phyloP scores from a whole-genome alignment of 2,329 filamentous ascomycete species.

The Hypoxylon sp. region DNA sequence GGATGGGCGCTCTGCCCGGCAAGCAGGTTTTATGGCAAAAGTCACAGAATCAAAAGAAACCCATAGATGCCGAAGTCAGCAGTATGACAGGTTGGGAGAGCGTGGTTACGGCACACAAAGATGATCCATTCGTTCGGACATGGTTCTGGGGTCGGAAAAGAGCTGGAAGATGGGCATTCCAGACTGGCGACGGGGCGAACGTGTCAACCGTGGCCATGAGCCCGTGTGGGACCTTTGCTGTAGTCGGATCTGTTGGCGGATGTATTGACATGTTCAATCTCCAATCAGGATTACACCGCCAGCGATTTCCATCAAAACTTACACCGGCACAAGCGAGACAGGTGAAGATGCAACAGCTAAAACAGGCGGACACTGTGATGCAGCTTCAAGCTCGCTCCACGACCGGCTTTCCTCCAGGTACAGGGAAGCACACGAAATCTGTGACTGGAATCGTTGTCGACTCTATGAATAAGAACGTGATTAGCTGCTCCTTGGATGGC shows the following conservation, averaged over 20 bases:
- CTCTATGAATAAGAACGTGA: conserved; percentile 86
- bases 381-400: conserved; percentile 66
- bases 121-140: conserved; percentile 87
- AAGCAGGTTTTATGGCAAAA: conserved; percentile 89
- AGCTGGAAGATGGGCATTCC: conserved; percentile 92
- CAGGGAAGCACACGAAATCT: conserved; percentile 83
- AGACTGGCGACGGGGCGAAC: conserved; percentile 85
- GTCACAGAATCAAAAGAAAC: conserved; percentile 72
- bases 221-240: conserved; percentile 91
- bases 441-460: conserved; percentile 92
- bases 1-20: conserved; percentile 86
- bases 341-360: conserved; percentile 75
- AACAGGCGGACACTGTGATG: conserved; percentile 70
- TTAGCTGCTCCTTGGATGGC: conserved; percentile 91
- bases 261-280: conserved; percentile 96
- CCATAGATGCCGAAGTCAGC: conserved; percentile 78
- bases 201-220: conserved; percentile 91
- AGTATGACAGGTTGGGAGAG: conserved; percentile 96
- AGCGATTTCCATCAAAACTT: conserved; percentile 85
- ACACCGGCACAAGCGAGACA: conserved; percentile 85
- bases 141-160: conserved; percentile 99
- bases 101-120: conserved; percentile 90
- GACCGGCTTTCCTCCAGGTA: conserved; percentile 63
- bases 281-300: conserved; percentile 90
- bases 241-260: conserved; percentile 87